Evolutionary conservation across 768 basidiomycete species (phyloP).

Genomic region (Boletus rex-veris): DNA sequence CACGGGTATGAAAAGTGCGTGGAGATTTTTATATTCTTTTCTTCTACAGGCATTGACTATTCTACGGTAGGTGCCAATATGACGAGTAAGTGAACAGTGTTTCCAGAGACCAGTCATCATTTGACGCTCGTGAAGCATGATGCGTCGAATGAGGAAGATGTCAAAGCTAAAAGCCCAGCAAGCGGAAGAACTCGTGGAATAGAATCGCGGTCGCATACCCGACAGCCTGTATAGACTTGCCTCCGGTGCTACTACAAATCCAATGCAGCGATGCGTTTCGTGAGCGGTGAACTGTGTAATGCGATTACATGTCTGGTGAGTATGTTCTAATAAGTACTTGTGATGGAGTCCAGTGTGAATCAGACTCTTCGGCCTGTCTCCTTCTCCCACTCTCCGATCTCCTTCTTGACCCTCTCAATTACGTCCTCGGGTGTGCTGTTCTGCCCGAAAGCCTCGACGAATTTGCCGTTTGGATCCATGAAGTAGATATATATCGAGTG

Average conservation of each 20-base stretch:
- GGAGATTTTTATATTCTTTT: background rate
- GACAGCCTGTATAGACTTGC: slow-evolving; percentile 10
- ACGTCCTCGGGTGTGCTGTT: slow-evolving; percentile 67
- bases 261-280: slow-evolving; percentile 1
- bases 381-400: slow-evolving; percentile 41
- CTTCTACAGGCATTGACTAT: slow-evolving; percentile 4
- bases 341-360: background rate
- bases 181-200: slow-evolving; percentile 37
- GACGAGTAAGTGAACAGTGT: slow-evolving; percentile 67
- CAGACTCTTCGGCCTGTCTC: slow-evolving; percentile 33
- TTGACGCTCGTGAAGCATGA: slow-evolving; percentile 50
- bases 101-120: background rate
- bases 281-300: slow-evolving; percentile 14
- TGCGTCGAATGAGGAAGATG: slow-evolving; percentile 84
- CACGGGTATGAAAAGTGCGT: slow-evolving; percentile 82
- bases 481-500: slow-evolving; percentile 97
- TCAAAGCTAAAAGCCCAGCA: slow-evolving; percentile 62
- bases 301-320: slow-evolving; percentile 12
- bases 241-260: background rate
- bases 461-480: slow-evolving; percentile 92
- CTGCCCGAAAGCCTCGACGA: slow-evolving; percentile 97
- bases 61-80: slow-evolving; percentile 74
- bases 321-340: background rate
- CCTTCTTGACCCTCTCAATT: slow-evolving; percentile 54
- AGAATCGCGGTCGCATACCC: slow-evolving; percentile 20